These are phyloP conservation scores for Rhododendron mucronatum DNA, from an alignment of 148 eudicot species.

Conservation along the genomic window DNA sequence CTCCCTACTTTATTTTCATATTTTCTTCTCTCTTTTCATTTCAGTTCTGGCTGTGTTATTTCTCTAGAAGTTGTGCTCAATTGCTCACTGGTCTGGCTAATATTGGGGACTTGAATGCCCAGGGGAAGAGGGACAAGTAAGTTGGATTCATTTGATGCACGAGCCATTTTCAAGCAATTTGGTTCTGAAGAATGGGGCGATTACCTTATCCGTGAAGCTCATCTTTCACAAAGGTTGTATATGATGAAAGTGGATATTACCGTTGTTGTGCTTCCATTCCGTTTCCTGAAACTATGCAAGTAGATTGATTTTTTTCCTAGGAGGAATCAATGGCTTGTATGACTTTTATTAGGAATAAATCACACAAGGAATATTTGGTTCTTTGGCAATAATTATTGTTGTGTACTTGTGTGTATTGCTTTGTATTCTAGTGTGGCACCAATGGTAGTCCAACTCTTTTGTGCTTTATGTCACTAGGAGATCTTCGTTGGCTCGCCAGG, in stretches of 20 bases:
- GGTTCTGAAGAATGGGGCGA: constrained; percentile 87
- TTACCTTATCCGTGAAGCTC: constrained; percentile 77
- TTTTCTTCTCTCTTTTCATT: not conserved
- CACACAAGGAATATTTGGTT: not conserved
- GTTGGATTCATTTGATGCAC: constrained; percentile 64
- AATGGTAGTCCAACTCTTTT: not conserved
- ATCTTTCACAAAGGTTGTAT: constrained; percentile 85
- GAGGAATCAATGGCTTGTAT: not conserved
- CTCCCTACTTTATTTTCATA: not conserved
- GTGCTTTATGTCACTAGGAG: not conserved
- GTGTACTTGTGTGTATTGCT: not conserved
- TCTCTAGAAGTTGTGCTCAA: not conserved
- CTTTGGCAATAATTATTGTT: not conserved
- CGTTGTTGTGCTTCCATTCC: constrained; percentile 76
- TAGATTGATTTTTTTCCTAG: constrained; percentile 17
- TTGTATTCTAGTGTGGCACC: not conserved
- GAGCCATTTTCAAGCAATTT: constrained; percentile 50
- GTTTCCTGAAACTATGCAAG: constrained; percentile 38
- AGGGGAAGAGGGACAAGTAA: constrained; percentile 30
- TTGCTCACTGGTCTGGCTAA: not conserved
- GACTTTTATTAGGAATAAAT: not conserved
- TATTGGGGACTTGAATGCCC: constrained; percentile 11
- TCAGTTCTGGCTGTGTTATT: not conserved
- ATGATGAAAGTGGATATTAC: constrained; percentile 73
- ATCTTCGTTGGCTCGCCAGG: not conserved